These are phyloP conservation scores for Paxillus involutus DNA, from an alignment of 768 basidiomycete species.

Conservation along the genomic window DNA sequence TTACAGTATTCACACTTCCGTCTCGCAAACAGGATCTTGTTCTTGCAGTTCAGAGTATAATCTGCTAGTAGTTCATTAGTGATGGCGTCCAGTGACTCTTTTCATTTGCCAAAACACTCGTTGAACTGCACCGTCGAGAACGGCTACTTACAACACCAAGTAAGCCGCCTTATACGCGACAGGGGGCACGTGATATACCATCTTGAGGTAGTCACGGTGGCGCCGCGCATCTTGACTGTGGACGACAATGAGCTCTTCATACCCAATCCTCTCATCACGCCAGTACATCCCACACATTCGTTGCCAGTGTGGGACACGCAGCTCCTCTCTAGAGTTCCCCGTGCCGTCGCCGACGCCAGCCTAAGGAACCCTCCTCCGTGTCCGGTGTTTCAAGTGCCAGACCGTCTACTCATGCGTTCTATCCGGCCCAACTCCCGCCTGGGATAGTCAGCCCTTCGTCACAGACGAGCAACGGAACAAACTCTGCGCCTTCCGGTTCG, in stretches of 20 bases:
- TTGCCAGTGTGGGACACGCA: constrained; percentile 62
- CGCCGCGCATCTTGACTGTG: constrained; percentile 1
- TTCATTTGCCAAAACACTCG: too few relatives aligned
- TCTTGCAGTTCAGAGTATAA: too few relatives aligned
- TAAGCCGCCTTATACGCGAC: constrained; percentile 9
- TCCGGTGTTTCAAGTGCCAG: constrained; percentile 73
- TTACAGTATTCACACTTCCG: too few relatives aligned
- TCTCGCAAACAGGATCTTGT: too few relatives aligned
- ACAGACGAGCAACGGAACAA: constrained; percentile 20
- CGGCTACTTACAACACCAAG: too few relatives aligned
- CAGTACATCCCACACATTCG: too few relatives aligned
- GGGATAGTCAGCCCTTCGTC: constrained; percentile 13
- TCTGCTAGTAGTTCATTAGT: too few relatives aligned
- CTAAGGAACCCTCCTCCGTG: constrained; percentile 55
- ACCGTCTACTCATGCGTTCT: constrained; percentile 64
- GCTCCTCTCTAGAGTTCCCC: constrained; percentile 61
- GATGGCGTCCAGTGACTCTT: too few relatives aligned
- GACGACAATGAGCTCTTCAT: constrained; percentile 45
- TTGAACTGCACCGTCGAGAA: too few relatives aligned
- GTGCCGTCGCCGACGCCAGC: constrained; percentile 43
- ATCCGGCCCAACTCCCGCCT: constrained; percentile 56
- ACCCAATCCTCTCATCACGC: constrained; percentile 60
- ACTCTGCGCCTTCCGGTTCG: constrained; percentile 13
- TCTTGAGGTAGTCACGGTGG: neutral
- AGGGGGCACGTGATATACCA: constrained; percentile 25